Conservation (phyloP, 1,284 basidiomycete genomes). For the Albatrellus sp. region DNA sequence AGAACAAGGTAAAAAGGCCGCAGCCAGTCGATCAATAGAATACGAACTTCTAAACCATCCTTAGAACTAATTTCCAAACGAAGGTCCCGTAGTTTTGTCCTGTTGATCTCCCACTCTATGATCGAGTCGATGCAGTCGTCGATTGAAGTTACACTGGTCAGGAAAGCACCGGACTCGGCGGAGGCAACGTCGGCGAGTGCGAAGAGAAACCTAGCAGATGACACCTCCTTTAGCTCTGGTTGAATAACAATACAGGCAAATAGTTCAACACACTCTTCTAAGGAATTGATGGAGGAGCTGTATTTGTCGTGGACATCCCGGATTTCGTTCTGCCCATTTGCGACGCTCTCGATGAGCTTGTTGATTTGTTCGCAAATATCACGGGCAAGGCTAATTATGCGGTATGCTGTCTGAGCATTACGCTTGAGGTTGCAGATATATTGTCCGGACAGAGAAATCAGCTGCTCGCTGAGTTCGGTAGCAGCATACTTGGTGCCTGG, state of each 20-base stretch:
- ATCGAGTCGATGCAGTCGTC: constrained; percentile 7
- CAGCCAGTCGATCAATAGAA: no score
- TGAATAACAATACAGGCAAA: neutral
- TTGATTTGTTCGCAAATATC: constrained; percentile 8
- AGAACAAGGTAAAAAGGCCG: constrained; percentile 5
- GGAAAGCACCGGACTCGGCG: constrained; percentile 5
- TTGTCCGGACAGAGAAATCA: no score
- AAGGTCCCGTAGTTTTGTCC: neutral
- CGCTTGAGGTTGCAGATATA: constrained; percentile 10
- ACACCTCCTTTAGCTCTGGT: neutral
- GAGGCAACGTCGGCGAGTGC: constrained; percentile 2
- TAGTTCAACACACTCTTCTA: constrained; percentile 7
- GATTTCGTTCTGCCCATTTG: constrained; percentile 6
- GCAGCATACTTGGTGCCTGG: no score
- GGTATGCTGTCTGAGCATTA: constrained; percentile 11
- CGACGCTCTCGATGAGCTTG: constrained; percentile 7
- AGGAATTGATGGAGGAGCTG: constrained; percentile 8
- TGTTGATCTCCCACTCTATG: constrained; percentile 6
- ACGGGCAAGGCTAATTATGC: constrained; percentile 9
- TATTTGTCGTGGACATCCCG: constrained; percentile 11
- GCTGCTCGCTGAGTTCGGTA: no score
- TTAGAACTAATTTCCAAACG: neutral
- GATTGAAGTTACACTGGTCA: constrained; percentile 5
- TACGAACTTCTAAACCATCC: constrained; percentile 4
- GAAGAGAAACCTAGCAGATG: constrained; percentile 4